These are phyloP conservation scores for Penicillium nordicum DNA, from an alignment of 2,329 filamentous ascomycete species.

Conservation along the genomic window DNA sequence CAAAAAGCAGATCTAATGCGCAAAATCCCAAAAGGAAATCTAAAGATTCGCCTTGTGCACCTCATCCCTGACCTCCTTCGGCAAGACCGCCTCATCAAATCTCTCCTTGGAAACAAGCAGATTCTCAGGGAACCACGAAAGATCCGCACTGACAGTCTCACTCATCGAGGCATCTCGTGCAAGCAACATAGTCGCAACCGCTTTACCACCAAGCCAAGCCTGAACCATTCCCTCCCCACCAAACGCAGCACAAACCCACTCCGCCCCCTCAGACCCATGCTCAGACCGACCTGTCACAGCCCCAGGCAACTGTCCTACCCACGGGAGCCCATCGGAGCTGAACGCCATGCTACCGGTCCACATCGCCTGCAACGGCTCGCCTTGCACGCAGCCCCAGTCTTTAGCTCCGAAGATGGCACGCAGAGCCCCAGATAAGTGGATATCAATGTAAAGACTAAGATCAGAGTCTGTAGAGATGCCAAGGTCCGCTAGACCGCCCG, in stretches of 20 bases:
- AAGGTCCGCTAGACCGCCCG: conserved; percentile 46
- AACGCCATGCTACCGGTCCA: conserved; percentile 49
- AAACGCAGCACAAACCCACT: conserved; percentile 32
- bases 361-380: conserved; percentile 24
- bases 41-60: conserved; percentile 10
- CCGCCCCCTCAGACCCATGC: conserved; percentile 7
- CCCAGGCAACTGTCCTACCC: conserved; percentile 46
- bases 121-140: conserved; percentile 31
- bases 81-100: conserved; percentile 14
- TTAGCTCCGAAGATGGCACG: conserved; percentile 25
- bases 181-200: conserved; percentile 27
- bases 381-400: conserved; percentile 21
- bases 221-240: conserved; percentile 34
- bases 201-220: conserved; percentile 31
- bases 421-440: conserved; percentile 27
- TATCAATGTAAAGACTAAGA: conserved; percentile 23
- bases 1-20: background rate
- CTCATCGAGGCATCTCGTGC: conserved; percentile 10
- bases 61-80: conserved; percentile 2
- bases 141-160: conserved; percentile 6
- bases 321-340: conserved; percentile 49
- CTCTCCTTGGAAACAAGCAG: conserved; percentile 28
- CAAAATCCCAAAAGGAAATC: background rate
- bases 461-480: conserved; percentile 49
- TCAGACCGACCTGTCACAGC: conserved; percentile 13